Evolutionary conservation across 164 flowering plant species (phyloP).

Genomic region (Stephania japonica): DNA sequence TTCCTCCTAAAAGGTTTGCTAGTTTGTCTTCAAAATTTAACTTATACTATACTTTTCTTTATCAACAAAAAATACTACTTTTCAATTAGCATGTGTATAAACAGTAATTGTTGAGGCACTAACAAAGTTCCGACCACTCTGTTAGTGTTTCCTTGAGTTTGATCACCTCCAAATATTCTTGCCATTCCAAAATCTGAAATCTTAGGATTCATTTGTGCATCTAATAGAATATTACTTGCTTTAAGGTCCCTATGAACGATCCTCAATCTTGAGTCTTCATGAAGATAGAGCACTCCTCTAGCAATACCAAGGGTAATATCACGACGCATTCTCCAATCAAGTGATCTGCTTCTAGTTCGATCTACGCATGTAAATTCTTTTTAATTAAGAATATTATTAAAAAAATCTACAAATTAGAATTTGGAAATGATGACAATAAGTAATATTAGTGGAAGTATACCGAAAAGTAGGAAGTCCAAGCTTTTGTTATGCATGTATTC

Average conservation of each 20-base stretch:
- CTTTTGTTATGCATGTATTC: conserved; percentile 23
- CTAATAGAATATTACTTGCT: too few relatives aligned
- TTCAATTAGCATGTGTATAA: too few relatives aligned
- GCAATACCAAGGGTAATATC: conserved; percentile 62
- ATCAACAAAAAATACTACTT: too few relatives aligned
- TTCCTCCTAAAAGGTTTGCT: too few relatives aligned
- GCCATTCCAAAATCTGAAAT: too few relatives aligned
- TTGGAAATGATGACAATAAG: not conserved
- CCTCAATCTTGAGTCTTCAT: conserved; percentile 60
- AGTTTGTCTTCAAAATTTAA: too few relatives aligned
- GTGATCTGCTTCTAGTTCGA: conserved; percentile 21
- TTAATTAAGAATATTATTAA: not conserved
- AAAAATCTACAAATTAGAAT: not conserved
- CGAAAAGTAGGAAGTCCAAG: conserved; percentile 23
- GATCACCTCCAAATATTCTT: too few relatives aligned
- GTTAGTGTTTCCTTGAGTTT: conserved; percentile 45
- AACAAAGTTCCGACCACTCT: conserved; percentile 75
- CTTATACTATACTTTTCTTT: too few relatives aligned
- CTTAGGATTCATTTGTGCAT: too few relatives aligned
- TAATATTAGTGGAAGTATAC: conserved; percentile 4
- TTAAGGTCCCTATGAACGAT: too few relatives aligned
- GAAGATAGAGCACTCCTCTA: conserved; percentile 67
- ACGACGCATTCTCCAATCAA: conserved; percentile 50
- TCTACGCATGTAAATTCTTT: conserved; percentile 11
- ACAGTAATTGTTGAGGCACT: conserved; percentile 23